phyloP scores from a whole-genome alignment of 2,329 filamentous ascomycete species.

The Colletotrichum shisoi region DNA sequence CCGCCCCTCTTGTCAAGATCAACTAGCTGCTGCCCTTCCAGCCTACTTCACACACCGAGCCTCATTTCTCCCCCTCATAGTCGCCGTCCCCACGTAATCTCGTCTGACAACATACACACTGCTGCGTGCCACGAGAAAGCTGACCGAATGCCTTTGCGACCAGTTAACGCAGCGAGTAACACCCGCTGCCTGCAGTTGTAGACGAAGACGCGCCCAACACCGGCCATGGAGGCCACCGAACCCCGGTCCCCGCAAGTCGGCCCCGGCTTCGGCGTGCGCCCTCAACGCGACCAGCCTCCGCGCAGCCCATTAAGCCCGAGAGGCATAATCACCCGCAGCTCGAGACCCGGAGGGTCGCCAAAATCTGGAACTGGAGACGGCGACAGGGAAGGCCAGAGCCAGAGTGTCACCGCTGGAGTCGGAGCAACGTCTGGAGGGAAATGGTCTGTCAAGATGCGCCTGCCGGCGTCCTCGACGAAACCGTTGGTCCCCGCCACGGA shows the following conservation, averaged over 20 bases:
- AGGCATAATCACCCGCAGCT: slow-evolving; percentile 27
- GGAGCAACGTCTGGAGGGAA: slow-evolving; percentile 24
- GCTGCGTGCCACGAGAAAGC: slow-evolving; percentile 13
- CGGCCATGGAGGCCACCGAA: slow-evolving; percentile 44
- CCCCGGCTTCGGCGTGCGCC: slow-evolving; percentile 32
- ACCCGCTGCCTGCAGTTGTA: slow-evolving; percentile 37
- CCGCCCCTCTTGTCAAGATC: background rate
- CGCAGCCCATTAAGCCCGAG: slow-evolving; percentile 32
- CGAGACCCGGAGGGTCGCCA: slow-evolving; percentile 39
- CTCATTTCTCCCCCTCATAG: slow-evolving; percentile 3
- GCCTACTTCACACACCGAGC: slow-evolving; percentile 20
- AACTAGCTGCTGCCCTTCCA: slow-evolving; percentile 5
- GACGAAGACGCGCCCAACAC: slow-evolving; percentile 14
- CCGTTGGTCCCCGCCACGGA: slow-evolving; percentile 58
- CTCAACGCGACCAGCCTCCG: slow-evolving; percentile 30
- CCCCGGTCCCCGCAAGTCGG: slow-evolving; percentile 31
- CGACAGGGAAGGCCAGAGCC: slow-evolving; percentile 38
- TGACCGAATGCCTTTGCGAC: slow-evolving; percentile 35
- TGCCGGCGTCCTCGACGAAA: slow-evolving; percentile 44
- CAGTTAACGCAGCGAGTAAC: slow-evolving; percentile 40
- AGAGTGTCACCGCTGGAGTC: slow-evolving; percentile 17
- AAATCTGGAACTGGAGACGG: slow-evolving; percentile 37
- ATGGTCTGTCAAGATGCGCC: slow-evolving; percentile 44
- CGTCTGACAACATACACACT: background rate
- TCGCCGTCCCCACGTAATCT: background rate